Evolutionary conservation across 768 basidiomycete genomes (phyloP).

Genomic region (Pulveroboletus sp.): DNA sequence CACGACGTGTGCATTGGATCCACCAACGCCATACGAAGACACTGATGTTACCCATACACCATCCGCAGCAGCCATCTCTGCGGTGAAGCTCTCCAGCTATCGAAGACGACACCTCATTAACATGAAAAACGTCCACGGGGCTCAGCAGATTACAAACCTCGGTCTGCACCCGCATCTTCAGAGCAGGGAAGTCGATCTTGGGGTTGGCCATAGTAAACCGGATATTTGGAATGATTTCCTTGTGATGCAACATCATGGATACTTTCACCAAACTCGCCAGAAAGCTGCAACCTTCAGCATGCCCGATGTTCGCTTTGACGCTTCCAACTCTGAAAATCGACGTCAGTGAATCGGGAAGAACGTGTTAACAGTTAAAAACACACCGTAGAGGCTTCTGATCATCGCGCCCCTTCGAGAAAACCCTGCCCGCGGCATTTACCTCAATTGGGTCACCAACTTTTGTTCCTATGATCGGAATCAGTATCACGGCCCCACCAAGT

Average conservation of each 20-base stretch:
- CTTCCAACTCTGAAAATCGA: conserved; percentile 21
- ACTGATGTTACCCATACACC: conserved; percentile 32
- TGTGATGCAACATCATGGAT: conserved; percentile 30
- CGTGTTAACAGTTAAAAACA: background rate
- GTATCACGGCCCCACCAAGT: background rate
- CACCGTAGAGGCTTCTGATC: conserved; percentile 18
- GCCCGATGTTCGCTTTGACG: conserved; percentile 26
- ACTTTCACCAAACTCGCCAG: conserved; percentile 35
- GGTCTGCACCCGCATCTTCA: conserved; percentile 27
- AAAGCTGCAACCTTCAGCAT: conserved; percentile 31
- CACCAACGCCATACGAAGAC: conserved; percentile 34
- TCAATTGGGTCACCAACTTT: conserved; percentile 49
- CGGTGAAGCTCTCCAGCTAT: conserved; percentile 22
- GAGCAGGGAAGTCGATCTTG: conserved; percentile 22
- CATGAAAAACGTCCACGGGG: background rate
- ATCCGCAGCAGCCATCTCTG: conserved; percentile 27
- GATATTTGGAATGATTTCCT: conserved; percentile 28
- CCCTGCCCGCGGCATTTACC: conserved; percentile 45
- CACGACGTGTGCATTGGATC: conserved; percentile 34
- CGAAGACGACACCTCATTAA: background rate
- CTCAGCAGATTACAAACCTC: conserved; percentile 8
- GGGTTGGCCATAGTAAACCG: conserved; percentile 28
- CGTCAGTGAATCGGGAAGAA: background rate
- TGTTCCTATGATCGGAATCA: conserved; percentile 27
- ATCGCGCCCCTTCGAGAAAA: conserved; percentile 27